Evolutionary conservation across 164 flowering plant species (phyloP).

Genomic region (Saururus chinensis): DNA sequence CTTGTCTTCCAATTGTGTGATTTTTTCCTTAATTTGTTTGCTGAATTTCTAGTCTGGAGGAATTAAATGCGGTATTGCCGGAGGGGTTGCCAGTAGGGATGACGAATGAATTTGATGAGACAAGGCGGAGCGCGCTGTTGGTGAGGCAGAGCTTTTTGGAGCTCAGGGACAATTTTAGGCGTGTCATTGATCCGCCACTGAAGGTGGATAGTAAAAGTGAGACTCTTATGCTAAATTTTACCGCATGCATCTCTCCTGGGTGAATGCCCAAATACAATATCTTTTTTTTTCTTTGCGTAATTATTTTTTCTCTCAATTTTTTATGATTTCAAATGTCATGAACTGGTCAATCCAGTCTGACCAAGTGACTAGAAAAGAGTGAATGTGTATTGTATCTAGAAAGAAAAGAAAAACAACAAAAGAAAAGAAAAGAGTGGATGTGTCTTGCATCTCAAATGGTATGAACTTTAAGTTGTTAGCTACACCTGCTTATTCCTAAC

Average conservation of each 20-base stretch:
- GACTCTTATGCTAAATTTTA: background rate
- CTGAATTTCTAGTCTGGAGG: constrained; percentile 12
- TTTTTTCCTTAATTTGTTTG: background rate
- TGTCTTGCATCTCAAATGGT: too few species aligned
- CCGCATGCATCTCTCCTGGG: background rate
- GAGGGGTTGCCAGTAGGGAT: constrained; percentile 64
- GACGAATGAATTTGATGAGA: constrained; percentile 58
- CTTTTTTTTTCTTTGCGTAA: background rate
- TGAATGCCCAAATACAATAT: too few species aligned
- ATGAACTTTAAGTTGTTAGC: too few species aligned
- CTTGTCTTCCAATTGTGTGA: too few species aligned
- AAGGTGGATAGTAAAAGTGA: constrained; percentile 28
- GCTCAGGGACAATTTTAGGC: constrained; percentile 69
- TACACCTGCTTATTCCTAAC: too few species aligned
- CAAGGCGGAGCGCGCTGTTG: constrained; percentile 44
- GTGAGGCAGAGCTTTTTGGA: constrained; percentile 64
- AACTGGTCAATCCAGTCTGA: too few species aligned
- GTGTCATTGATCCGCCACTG: constrained; percentile 64
- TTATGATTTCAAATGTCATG: too few species aligned
- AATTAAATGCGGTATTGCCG: constrained; percentile 36
- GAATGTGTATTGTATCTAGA: too few species aligned
- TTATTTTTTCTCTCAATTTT: background rate
- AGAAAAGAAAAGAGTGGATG: too few species aligned
- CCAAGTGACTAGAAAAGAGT: too few species aligned
- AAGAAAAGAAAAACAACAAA: too few species aligned